Evolutionary conservation across 2,329 filamentous ascomycete genomes (phyloP).

Genomic region (Penicillium sp.): DNA sequence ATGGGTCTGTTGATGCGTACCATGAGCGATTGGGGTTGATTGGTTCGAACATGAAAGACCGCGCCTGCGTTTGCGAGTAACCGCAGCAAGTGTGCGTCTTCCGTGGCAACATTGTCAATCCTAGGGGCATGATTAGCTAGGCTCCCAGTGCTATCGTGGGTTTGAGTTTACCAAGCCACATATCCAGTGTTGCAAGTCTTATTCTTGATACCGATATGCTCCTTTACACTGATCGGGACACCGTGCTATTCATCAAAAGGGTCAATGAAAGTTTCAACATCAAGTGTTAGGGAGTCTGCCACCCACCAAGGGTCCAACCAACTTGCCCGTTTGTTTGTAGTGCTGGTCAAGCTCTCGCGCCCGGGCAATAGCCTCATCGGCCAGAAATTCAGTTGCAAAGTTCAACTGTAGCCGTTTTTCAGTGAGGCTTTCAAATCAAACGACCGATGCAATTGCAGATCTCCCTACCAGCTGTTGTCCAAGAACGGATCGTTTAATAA

Average conservation of each 20-base stretch:
- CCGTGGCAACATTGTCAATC: constrained; percentile 36
- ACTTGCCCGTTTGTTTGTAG: constrained; percentile 39
- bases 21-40: constrained; percentile 46
- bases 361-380: constrained; percentile 35
- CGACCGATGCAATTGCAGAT: neutral
- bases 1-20: constrained; percentile 16
- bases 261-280: neutral
- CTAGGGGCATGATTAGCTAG: constrained; percentile 14
- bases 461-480: constrained; percentile 35
- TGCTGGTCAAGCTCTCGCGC: constrained; percentile 37
- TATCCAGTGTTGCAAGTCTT: constrained; percentile 39
- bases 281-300: neutral
- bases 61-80: constrained; percentile 42
- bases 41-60: constrained; percentile 48
- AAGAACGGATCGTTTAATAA: constrained; percentile 36
- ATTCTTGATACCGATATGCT: constrained; percentile 62
- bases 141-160: neutral
- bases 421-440: neutral
- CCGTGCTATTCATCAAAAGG: constrained; percentile 44
- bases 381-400: constrained; percentile 42
- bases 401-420: constrained; percentile 27
- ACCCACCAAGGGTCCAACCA: constrained; percentile 50
- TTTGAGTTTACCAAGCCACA: constrained; percentile 32
- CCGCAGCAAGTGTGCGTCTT: constrained; percentile 38
- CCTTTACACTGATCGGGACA: constrained; percentile 60